Evolutionary conservation across 1,139 yeast genomes (phyloP), one percentile per base, ranked within the genome.

Genomic region (Zygosaccharomyces sapae): DNA sequence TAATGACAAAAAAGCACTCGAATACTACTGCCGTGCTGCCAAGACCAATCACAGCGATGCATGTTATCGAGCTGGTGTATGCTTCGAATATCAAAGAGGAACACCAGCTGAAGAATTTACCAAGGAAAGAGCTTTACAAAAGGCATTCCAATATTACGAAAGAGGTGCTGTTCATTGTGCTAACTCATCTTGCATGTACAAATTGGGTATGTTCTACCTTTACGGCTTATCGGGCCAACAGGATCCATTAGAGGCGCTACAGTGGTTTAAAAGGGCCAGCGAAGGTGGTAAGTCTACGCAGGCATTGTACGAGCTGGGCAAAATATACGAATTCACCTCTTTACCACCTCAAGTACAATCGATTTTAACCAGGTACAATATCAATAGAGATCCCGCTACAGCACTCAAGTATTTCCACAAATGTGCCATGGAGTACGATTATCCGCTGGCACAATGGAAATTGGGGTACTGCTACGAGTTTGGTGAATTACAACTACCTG

Each of bases 391-490:
- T 63, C 77, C 77, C 47, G 67, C 75, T n/a, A 76, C 75, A 56
- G 82, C 96, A 7, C 70, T 88, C 47, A 74, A 81, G 36, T 79
- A 79, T 58, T 92, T 83, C 67, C 75, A 83, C 57, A 79, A 79
- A 52, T 86, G 96, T 3, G 96, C 97, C 5, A 55, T 44, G n/a
- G 78, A 80, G 56, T 71, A 82, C 52, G 81, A 83, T 39, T 86
- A 90, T 61, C 72, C 90, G 9, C 80, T 88, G 37, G 86, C 97
- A 0, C 95, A 88, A 65, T 89, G 86, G 59, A 81, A 87, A 55
- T 72, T 92, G 42, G 98, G 97, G 3, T 80, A 81, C 58, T 84
- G 89, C 44, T 89, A 88, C 66, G 97, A 92, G 65, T 80, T 79
- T 59, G 98, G 97, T 4, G 86, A 82, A 48, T 72, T 84, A 49